These are phyloP conservation scores for Quercus bicolor DNA, from an alignment of 306 rosid species.

Conservation along the genomic window DNA sequence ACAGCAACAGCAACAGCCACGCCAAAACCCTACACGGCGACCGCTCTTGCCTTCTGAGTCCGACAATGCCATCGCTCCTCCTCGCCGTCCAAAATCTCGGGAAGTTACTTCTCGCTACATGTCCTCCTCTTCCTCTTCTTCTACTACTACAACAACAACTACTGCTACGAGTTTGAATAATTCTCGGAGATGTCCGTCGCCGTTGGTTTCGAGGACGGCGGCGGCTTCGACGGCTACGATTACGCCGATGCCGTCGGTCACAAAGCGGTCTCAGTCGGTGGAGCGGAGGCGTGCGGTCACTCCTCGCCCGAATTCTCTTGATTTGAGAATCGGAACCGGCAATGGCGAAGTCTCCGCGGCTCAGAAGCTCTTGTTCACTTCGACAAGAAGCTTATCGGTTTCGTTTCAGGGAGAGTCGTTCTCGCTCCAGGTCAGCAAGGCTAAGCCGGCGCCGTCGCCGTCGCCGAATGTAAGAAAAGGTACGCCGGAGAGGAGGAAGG, in stretches of 20 bases:
- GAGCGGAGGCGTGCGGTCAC: slow-evolving; percentile 57
- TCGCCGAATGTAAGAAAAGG: slow-evolving; percentile 53
- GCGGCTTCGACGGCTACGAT: slow-evolving; percentile 20
- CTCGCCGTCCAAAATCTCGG: slow-evolving; percentile 58
- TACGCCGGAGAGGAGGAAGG: slow-evolving; percentile 79
- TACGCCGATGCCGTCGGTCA: slow-evolving; percentile 27
- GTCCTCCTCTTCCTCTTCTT: slow-evolving; percentile 49
- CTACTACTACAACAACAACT: slow-evolving; percentile 17
- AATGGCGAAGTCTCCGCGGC: slow-evolving; percentile 46
- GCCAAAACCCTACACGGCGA: slow-evolving; percentile 44
- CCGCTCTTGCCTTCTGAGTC: slow-evolving; percentile 79
- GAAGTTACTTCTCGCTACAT: slow-evolving; percentile 80
- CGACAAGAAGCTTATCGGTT: slow-evolving; percentile 80
- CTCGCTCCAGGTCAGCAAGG: slow-evolving; percentile 71
- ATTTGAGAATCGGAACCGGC: slow-evolving; percentile 30
- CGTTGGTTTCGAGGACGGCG: slow-evolving; percentile 47
- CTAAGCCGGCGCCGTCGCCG: slow-evolving; percentile 55
- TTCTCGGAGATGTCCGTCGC: slow-evolving; percentile 58
- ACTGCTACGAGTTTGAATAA: slow-evolving; percentile 33
- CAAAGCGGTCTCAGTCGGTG: slow-evolving; percentile 56
- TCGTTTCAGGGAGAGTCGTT: slow-evolving; percentile 95
- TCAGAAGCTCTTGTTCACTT: slow-evolving; percentile 72
- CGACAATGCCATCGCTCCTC: slow-evolving; percentile 58
- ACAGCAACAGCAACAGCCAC: slow-evolving; percentile 9
- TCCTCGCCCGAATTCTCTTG: slow-evolving; percentile 47